These are phyloP conservation scores for Globisporangium sylvaticum DNA, from an alignment of 352 stramenopile species.

Conservation along the genomic window DNA sequence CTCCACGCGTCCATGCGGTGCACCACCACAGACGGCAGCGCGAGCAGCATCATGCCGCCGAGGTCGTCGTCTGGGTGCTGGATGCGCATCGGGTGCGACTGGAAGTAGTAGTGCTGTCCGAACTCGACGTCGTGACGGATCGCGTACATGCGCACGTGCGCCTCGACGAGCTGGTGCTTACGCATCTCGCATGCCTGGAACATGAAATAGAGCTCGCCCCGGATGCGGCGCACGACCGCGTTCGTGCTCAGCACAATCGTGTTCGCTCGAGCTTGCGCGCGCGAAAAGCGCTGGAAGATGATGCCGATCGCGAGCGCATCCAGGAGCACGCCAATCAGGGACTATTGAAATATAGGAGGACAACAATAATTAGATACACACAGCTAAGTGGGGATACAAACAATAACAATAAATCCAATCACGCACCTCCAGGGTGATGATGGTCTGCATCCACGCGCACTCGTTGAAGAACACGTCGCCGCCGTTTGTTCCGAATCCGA, in stretches of 20 bases:
- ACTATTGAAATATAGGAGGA: conserved; percentile 40
- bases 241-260: conserved; percentile 94
- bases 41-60: conserved; percentile 84
- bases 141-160: conserved; percentile 92
- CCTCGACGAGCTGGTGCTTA: conserved; percentile 94
- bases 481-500: conserved; percentile 75
- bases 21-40: conserved; percentile 90
- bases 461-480: conserved; percentile 88
- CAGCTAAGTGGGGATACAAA: not conserved
- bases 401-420: not conserved
- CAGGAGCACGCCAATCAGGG: conserved; percentile 88
- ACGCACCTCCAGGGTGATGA: conserved; percentile 78
- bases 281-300: conserved; percentile 92
- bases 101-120: conserved; percentile 80
- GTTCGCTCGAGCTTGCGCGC: conserved; percentile 86
- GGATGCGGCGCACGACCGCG: conserved; percentile 86
- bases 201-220: conserved; percentile 92
- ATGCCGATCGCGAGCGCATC: conserved; percentile 93
- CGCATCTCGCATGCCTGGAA: conserved; percentile 88
- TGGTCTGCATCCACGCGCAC: conserved; percentile 89
- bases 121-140: conserved; percentile 75
- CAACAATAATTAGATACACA: not conserved
- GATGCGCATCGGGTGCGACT: conserved; percentile 93
- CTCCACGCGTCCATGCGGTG: conserved; percentile 92
- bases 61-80: conserved; percentile 93